These are phyloP conservation scores for Phialophora expanda DNA, from an alignment of 2,329 filamentous ascomycete species.

Conservation along the genomic window DNA sequence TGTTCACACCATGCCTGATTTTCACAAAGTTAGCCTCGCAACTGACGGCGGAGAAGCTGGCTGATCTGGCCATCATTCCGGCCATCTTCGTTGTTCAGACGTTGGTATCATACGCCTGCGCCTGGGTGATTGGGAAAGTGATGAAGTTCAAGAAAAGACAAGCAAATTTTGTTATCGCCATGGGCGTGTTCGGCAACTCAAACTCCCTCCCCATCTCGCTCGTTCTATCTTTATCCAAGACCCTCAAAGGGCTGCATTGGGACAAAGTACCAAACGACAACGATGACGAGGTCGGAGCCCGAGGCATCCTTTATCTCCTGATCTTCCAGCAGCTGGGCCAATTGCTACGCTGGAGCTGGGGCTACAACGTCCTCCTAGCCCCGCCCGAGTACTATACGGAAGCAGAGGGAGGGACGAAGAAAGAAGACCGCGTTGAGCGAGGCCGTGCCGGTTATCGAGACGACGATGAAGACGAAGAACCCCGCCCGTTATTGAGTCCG, in stretches of 20 bases:
- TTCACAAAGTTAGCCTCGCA: constrained; percentile 97
- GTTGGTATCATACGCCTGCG: constrained; percentile 79
- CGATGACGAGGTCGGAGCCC: constrained; percentile 89
- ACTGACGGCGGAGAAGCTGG: constrained; percentile 85
- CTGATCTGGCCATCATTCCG: constrained; percentile 92
- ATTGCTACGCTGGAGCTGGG: constrained; percentile 96
- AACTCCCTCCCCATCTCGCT: constrained; percentile 97
- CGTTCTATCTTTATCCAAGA: constrained; percentile 90
- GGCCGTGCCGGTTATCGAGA: constrained; percentile 51
- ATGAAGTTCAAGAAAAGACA: constrained; percentile 85
- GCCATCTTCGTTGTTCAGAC: constrained; percentile 91
- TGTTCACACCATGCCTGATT: constrained; percentile 97
- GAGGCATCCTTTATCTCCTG: constrained; percentile 91
- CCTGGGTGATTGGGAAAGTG: constrained; percentile 70
- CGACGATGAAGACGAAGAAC: constrained; percentile 44
- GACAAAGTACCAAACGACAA: constrained; percentile 88
- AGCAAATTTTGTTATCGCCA: constrained; percentile 92
- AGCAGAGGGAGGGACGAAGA: constrained; percentile 48
- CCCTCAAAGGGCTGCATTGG: constrained; percentile 91
- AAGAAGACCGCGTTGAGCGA: constrained; percentile 45
- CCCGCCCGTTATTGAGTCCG: constrained; percentile 33
- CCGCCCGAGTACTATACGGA: constrained; percentile 67
- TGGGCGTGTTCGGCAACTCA: constrained; percentile 97
- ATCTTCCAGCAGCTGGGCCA: constrained; percentile 98
- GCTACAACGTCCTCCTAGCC: constrained; percentile 91